Percentiles rank a stretch among this genome's conserved stretches.
These are phyloP conservation scores for Clavariopsis aquatica DNA, from an alignment of 495 filamentous ascomycete species.

Conservation along the genomic window DNA sequence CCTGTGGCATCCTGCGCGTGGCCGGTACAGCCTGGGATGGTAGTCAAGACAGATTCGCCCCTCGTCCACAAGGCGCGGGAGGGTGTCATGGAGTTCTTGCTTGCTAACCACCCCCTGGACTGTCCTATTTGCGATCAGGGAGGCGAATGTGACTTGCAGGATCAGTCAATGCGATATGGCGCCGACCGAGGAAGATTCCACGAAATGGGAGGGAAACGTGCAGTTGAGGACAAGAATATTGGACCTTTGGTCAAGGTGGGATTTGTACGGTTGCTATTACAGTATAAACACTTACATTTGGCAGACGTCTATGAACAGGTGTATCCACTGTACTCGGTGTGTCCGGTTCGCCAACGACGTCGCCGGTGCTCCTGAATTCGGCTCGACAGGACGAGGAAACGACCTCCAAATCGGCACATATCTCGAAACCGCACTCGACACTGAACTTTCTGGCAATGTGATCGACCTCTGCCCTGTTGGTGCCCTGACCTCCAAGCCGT, in stretches of 20 bases:
- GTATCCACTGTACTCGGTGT: conserved; percentile 98
- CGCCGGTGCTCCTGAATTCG: conserved; percentile 91
- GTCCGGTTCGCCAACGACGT: conserved; percentile 97
- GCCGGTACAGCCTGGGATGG: conserved; percentile 98
- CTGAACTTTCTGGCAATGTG: conserved; percentile 93
- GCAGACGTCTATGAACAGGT: conserved; percentile 97
- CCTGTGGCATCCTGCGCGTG: conserved; percentile 97
- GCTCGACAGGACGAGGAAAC: conserved; percentile 91
- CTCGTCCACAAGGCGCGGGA: conserved; percentile 95
- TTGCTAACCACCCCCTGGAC: conserved; percentile 96
- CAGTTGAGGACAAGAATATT: conserved; percentile 98
- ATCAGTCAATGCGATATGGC: conserved; percentile 98
- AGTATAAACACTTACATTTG: conserved; percentile 16
- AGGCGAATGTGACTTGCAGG: conserved; percentile 97
- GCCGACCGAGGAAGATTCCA: conserved; percentile 95
- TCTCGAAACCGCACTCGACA: conserved; percentile 84
- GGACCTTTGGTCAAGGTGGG: conserved; percentile 85
- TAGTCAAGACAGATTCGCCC: conserved; percentile 96
- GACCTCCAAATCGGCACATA: conserved; percentile 98
- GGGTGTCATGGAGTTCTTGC: conserved; percentile 97
- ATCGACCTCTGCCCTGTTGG: conserved; percentile 98
- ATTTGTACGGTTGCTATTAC: not conserved
- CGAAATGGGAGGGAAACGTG: conserved; percentile 90
- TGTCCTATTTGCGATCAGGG: conserved; percentile 98
- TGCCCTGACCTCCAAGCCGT: conserved; percentile 93